These are phyloP conservation scores for Pistacia integerrima DNA, from an alignment of 345 rosid species.

Conservation along the genomic window DNA sequence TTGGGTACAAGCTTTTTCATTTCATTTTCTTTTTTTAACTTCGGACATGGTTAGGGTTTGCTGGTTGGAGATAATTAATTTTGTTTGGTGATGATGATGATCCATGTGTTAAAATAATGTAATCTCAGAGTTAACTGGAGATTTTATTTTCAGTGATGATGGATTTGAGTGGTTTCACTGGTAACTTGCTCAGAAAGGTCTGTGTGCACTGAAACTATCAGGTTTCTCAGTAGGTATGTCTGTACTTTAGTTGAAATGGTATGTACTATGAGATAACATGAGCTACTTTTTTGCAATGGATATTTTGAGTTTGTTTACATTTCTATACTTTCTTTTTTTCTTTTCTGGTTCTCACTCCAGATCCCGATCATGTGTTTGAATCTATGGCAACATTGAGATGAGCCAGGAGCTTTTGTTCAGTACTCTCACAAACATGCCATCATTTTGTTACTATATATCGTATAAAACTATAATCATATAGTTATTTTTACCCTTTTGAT, in stretches of 20 bases:
- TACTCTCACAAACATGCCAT: neutral
- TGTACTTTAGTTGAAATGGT: slow-evolving; percentile 26
- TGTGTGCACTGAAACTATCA: slow-evolving; percentile 24
- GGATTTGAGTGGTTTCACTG: slow-evolving; percentile 19
- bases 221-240: slow-evolving; percentile 35
- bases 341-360: neutral
- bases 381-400: slow-evolving; percentile 13
- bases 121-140: slow-evolving; percentile 13
- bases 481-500: neutral
- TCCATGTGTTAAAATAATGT: slow-evolving; percentile 12
- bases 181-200: slow-evolving; percentile 5
- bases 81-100: neutral
- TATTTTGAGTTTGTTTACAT: neutral
- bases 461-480: neutral
- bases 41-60: neutral
- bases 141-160: slow-evolving; percentile 19
- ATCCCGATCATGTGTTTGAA: slow-evolving; percentile 10
- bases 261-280: slow-evolving; percentile 17
- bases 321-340: neutral
- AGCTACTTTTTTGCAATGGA: slow-evolving; percentile 20
- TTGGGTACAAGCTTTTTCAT: neutral
- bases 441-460: neutral
- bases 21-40: neutral
- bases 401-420: neutral
- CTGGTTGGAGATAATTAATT: slow-evolving; percentile 3